Base-by-base conservation (phyloP, 441 rosid species). In the Populus hybrid region DNA sequence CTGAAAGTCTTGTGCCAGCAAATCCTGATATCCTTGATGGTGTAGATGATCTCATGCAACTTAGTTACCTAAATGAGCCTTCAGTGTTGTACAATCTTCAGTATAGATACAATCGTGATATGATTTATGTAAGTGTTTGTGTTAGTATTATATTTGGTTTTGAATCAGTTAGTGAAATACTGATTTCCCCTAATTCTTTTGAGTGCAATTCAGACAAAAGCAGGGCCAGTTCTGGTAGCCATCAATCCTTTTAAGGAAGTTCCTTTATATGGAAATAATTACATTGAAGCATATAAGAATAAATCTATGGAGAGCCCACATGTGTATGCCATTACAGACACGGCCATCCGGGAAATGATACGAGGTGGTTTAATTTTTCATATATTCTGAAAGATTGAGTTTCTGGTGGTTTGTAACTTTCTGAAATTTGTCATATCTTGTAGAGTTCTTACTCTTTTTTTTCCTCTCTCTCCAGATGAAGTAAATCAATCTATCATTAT, bases 11-110 rank as follows among this genome's bases (percentile, higher is more conserved):
- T 81, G 86, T 96, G 59, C 89, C 92, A n/a, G 98, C 97, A 84
- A 96, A 96, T 87, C 99, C 98, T 65, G 99, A 92, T 85, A 96
- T 96, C 81, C 98, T 96, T 86, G 97, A 94, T 88, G 99, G 99
- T 32, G 98, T 96, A 42, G 98, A 91, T 81, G 98, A 96, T 87
- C 97, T 96, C 74, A 93, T 96, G 99, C 98, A 96, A 81, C 93
- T 96, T 78, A 94, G 99, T 87, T 96, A 92, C 89, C 88, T 96
- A 81, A 94, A 92, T 83, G 99, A 96, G 89, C 98, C 98, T 67
- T 87, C 99, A 7, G 99, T 96, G 66, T 79, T 96, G 88, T 93
- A 90, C 88, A 90, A 94, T 82, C 98, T 96, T 79, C 90, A 92
- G 72, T 89, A 90, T 74, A 90, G 99, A 86, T 96, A 94, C 89